Evolutionary conservation across 2,329 filamentous ascomycete species (phyloP), one percentile per base, ranked within the genome.

Genomic region (Ophiostoma sp.): DNA sequence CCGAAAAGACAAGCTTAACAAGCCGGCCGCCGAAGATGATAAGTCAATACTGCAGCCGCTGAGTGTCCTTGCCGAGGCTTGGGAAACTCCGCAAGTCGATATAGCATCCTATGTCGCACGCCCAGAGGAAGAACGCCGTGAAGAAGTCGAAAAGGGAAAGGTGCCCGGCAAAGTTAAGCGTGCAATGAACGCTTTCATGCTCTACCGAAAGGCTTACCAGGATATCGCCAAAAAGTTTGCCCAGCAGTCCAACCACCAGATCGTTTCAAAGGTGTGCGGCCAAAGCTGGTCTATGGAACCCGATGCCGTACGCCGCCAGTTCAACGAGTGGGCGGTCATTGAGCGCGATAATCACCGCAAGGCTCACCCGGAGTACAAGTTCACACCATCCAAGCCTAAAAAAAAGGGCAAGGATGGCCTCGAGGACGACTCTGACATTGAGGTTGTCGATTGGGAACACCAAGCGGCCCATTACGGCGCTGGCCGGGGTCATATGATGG

Each of bases 151-250:
- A 60, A 84, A 86, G 73, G 85, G 87, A 69, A 92, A 88, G 74
- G 81, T 87, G 47, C 82, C 81, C 1, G 91, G 91, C 40, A 93
- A 93, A 76, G 85, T 98, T 73, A 92, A 94, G 74, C 85, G 95
- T 42, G 93, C 95, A 2, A 96, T 97, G 89, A 99, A 99, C 77
- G 94, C 92, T 0, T 99, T 98, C 81, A 97, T 99, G 90, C 82
- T 99, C 66, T 99, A 99, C 77, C 89, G 95, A 58, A 97, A 95
- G 72, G 92, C 92, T 6, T 97, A 92, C 76, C 91, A 96, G 70
- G 91, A 95, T 71, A 84, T 93, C 44, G 92, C 91, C 69, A 97
- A 97, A 78, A 83, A 86, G 66, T 91, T 88, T 82, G 91, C 90
- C 73, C 81, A 86, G 14, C 88, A 95, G 74, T 94, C 95, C 77